Evolutionary conservation across 2,329 filamentous ascomycete genomes (phyloP), one percentile per base, ranked within the genome.

Genomic region (Neonectria faginata): DNA sequence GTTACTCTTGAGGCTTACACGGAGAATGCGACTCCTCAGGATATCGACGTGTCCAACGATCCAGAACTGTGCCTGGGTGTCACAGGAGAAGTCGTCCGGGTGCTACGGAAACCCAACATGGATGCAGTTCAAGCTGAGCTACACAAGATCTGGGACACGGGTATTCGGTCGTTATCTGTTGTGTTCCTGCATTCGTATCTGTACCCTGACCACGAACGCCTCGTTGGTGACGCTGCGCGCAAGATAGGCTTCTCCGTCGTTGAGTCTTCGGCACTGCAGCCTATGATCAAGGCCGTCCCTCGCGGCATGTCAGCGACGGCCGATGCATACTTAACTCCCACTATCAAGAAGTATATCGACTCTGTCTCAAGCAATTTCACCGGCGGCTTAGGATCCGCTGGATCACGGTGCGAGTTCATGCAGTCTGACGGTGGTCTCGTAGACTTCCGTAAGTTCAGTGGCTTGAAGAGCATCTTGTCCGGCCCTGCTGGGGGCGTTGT

Each of bases 1-100:
- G 92, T 97, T 4, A 97, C 93, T 0, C 80, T 97, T 12, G 93
- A 97, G 76, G 89, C 91, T 72, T 92, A 91, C 71, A 87, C 89
- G 0, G 89, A 92, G 73, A 88, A 92, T 72, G 79, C 42, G 73
- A 84, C 54, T 1, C 57, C 47, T 16, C 29, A 33, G n/a, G 41
- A 57, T 2, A 58, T 64, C 5, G 41, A 62, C 16, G 36, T 65
- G 12, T 42, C 59, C 8, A 62, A 52, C 16, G 80, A 83, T 1
- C 79, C 85, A n/a, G 74, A 90, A 9, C 83, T 97, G 5, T 86
- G 91, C 12, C 83, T 83, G 31, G 90, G 90, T 6, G 79, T 92
- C 10, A 89, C 89, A 0, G 88, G 89, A 1, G 90, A 93, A 77
- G 84, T 88, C 1, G 85, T 93, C 12, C 83, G 91, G 31, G 86